Evolutionary conservation across 352 stramenopile species (phyloP), one percentile per base, ranked within the genome.

Genomic region (Phytopythium sindhum): DNA sequence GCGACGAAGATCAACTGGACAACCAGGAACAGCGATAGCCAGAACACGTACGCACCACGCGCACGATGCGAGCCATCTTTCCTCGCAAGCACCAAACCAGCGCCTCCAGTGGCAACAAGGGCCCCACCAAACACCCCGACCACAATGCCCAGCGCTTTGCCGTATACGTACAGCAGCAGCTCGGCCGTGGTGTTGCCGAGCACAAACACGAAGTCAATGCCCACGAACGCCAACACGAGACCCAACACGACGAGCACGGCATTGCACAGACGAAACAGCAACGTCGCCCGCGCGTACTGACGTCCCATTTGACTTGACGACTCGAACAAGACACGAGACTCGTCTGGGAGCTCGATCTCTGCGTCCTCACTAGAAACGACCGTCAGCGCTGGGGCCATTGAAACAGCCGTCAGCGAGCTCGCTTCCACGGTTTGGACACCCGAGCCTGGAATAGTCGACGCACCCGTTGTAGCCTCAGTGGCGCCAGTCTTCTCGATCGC

Each of bases 151-250:
- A 85, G 60, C 1, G 61, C 42, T 12, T 77, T 70, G 15, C 77
- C 69, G 19, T 83, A 89, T 21, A 89, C 59, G 21, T 78, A 82
- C 0, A 89, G 51, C 28, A 84, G 72, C 37, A 85, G 28, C 48
- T 86, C 79, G 0, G 69, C 61, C n/a, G 80, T 80, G 24, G 68
- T 86, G 35, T 82, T 78, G 33, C 80, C 80, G 28, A 89, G 68
- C 6, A 89, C 75, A 42, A 78, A 70, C 31, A 74, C 60, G 21
- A 89, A 78, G 35, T 89, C 77, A 7, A 86, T 57, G 15, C 80
- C 80, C 6, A 80, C 68, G 57, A 86, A 73, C 26, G 74, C 50
- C 24, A 89, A 55, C 7, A 91, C 59, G 15, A 82, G 59, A 1
- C 80, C 80, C 6, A 89, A 26, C 0, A 82, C 3, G 1, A 64